Evolutionary conservation across 257 asterid genomes (phyloP), one percentile per base, ranked within the genome.

Genomic region (Scutellaria barbata): DNA sequence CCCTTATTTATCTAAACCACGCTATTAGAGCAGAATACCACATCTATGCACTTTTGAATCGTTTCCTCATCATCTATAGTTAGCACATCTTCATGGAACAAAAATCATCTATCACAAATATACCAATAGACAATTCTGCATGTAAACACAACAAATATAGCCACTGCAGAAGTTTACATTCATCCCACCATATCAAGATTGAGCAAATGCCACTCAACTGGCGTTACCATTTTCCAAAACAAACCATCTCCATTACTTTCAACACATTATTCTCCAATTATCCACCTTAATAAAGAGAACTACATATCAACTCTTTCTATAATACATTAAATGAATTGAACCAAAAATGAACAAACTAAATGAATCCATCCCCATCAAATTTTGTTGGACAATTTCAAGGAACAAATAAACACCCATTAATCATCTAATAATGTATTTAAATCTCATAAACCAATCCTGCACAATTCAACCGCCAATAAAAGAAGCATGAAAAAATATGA

Each of bases 231-330:
- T 9, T 35, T 41, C 7, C 30, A n/a, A 55, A 53, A 17, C n/a
- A 25, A 53, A 22, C 5, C 4, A 8, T 17, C 53, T 10, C 45
- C 37, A 43, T 48, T 41, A 6, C 66, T 16, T 25, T 18, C 35
- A 35, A 18, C 56, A n/a, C 46, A 41, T 22, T 55, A 13, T 65
- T 69, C n/a, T 70, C 40, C 75, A 59, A 35, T 46, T 58, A 33
- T 12, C 30, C 11, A 54, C n/a, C 57, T 8, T 47, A 65, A 52
- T 35, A 59, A 14, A 59, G 3, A 12, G 9, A 66, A 12, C 11
- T 7, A 40, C 0, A 50, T 1, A 30, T 18, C 17, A 45, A 33
- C 14, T 45, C 58, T 14, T 50, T 14, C 43, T 11, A 63, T 16
- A 35, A 45, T n/a, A 53, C 48, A 37, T 3, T 8, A 16, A 40